A percentile compares a stretch with the other conserved stretches of the same genome.
phyloP scores from a whole-genome alignment of 441 rosid species.

The Dalechampia spathulata region DNA sequence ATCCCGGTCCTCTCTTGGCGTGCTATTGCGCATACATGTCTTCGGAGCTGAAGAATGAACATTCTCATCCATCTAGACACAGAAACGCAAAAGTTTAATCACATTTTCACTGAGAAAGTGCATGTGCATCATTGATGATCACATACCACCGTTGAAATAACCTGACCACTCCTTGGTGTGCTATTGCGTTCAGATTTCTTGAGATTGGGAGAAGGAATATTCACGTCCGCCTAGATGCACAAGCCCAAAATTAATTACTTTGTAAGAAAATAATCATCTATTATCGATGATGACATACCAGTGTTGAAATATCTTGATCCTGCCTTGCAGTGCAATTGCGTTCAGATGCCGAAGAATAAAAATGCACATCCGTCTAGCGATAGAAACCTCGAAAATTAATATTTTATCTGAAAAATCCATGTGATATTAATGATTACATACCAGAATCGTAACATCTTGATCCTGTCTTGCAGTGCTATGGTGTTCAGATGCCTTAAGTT shows the following conservation, averaged over 20 bases:
- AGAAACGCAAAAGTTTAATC: background rate
- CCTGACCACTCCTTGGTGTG: background rate
- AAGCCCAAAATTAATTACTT: no score
- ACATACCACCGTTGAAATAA: conserved; percentile 13
- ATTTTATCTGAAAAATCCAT: no score
- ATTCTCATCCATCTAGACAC: background rate
- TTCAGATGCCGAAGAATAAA: conserved; percentile 4
- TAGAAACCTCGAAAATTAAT: no score
- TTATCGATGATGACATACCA: no score
- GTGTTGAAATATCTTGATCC: background rate
- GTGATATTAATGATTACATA: background rate
- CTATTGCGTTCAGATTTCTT: background rate
- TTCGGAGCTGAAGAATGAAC: conserved; percentile 9
- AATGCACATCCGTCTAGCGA: no score
- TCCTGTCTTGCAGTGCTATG: background rate
- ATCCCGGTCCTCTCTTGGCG: conserved; percentile 4
- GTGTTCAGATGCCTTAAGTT: background rate
- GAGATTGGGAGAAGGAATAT: background rate
- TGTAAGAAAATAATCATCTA: no score
- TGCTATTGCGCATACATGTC: conserved; percentile 13
- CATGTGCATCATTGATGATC: background rate
- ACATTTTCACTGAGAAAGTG: background rate
- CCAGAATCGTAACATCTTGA: conserved; percentile 8
- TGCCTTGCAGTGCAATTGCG: background rate
- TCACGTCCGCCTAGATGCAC: no score